A percentile compares a stretch with the other conserved stretches of the same genome.
These are phyloP conservation scores for Obba rivulosa DNA, from an alignment of 768 basidiomycete species.

Conservation along the genomic window DNA sequence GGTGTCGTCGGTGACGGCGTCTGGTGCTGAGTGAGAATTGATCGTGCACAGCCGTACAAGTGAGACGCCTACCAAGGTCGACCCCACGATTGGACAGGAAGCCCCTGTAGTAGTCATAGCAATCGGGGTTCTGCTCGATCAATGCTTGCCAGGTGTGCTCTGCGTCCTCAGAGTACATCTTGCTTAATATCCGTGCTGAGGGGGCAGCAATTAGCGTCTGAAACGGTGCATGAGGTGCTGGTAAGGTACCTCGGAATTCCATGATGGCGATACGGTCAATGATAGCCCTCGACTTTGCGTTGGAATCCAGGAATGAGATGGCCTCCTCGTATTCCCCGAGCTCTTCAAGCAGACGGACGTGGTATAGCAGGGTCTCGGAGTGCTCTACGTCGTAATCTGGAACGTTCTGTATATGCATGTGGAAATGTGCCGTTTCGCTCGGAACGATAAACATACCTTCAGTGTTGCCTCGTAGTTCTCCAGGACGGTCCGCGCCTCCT, in stretches of 20 bases:
- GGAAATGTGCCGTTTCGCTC: neutral
- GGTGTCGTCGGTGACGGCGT: slow-evolving; percentile 42
- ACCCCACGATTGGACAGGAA: slow-evolving; percentile 64
- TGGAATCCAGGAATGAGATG: slow-evolving; percentile 55
- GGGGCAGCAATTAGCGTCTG: slow-evolving; percentile 7
- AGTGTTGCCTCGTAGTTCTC: slow-evolving; percentile 66
- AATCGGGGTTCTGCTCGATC: slow-evolving; percentile 83
- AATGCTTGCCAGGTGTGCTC: slow-evolving; percentile 76
- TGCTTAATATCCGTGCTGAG: slow-evolving; percentile 70
- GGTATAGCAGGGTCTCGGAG: slow-evolving; percentile 78
- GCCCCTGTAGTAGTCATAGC: slow-evolving; percentile 71
- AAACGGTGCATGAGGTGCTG: neutral
- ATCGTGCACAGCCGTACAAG: neutral
- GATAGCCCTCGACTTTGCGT: slow-evolving; percentile 58
- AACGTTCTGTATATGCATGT: slow-evolving; percentile 48
- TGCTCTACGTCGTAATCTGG: slow-evolving; percentile 77
- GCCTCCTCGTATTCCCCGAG: slow-evolving; percentile 58
- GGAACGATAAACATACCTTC: slow-evolving; percentile 47
- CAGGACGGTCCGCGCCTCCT: slow-evolving; percentile 66
- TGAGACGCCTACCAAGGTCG: slow-evolving; percentile 47
- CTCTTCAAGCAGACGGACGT: slow-evolving; percentile 69
- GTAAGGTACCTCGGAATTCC: slow-evolving; percentile 55
- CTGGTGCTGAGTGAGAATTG: slow-evolving; percentile 17
- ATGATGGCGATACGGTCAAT: slow-evolving; percentile 67
- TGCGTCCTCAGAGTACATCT: slow-evolving; percentile 62